Evolutionary conservation across 371 early-diverging fungal species (phyloP).

Genomic region (Parasitella parasitica): DNA sequence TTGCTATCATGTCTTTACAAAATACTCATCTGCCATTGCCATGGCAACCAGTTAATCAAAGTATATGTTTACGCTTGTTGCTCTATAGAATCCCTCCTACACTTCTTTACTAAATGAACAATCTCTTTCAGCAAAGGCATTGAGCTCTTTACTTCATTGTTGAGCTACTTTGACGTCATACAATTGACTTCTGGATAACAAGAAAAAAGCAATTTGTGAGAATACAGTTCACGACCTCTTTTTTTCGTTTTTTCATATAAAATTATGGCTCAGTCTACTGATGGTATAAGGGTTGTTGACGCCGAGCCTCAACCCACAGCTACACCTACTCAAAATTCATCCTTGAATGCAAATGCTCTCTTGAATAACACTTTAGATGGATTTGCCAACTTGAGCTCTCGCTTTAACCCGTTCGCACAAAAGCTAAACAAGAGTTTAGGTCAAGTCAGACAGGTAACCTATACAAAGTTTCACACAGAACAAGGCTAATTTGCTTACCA

Average conservation of each 20-base stretch:
- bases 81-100: neutral
- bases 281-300: slow-evolving; percentile 35
- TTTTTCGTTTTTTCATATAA: neutral
- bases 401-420: slow-evolving; percentile 72
- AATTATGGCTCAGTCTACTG: slow-evolving; percentile 23
- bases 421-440: slow-evolving; percentile 72
- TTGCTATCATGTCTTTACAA: neutral
- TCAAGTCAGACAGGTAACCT: slow-evolving; percentile 77
- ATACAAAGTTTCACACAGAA: neutral
- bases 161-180: neutral
- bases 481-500: neutral
- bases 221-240: neutral
- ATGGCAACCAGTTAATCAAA: neutral
- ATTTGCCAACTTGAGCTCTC: slow-evolving; percentile 61
- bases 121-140: no score
- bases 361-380: slow-evolving; percentile 57
- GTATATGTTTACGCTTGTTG: neutral
- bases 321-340: neutral
- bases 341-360: slow-evolving; percentile 35
- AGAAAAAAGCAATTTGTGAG: neutral
- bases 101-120: neutral
- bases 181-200: no score
- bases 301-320: slow-evolving; percentile 28
- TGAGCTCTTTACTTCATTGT: neutral
- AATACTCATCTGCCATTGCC: neutral